These are phyloP conservation scores for Aspergillus cristatus DNA, from an alignment of 495 filamentous ascomycete species.

Conservation along the genomic window DNA sequence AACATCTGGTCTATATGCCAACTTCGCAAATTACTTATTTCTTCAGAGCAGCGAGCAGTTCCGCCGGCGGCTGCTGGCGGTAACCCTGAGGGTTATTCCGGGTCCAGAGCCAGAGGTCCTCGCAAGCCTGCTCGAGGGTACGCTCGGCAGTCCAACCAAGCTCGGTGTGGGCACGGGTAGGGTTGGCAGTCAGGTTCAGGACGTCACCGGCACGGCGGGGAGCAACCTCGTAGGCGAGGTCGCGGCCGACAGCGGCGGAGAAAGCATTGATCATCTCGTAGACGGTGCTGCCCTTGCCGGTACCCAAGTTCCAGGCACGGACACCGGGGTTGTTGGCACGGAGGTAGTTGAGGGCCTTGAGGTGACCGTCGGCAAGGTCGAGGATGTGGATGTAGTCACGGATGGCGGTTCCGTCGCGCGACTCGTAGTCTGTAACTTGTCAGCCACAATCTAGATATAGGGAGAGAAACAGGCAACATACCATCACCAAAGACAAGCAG, in stretches of 20 bases:
- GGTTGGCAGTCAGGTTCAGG: constrained; percentile 87
- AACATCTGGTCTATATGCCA: too few relatives aligned
- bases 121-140: constrained; percentile 86
- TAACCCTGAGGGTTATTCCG: constrained; percentile 95
- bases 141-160: constrained; percentile 85
- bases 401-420: constrained; percentile 73
- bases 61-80: constrained; percentile 77
- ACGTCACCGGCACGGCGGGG: constrained; percentile 82
- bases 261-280: constrained; percentile 97
- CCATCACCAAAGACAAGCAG: constrained; percentile 89
- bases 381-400: constrained; percentile 81
- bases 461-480: constrained; percentile 32
- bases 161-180: constrained; percentile 76
- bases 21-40: constrained; percentile 40
- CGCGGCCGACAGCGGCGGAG: constrained; percentile 70
- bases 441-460: neutral
- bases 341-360: constrained; percentile 87
- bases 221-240: constrained; percentile 81
- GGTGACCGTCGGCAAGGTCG: constrained; percentile 81
- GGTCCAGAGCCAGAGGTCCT: constrained; percentile 90
- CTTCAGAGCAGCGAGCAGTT: constrained; percentile 67
- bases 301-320: constrained; percentile 93
- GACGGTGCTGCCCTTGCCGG: constrained; percentile 90
- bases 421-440: constrained; percentile 69
- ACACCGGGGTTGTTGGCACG: constrained; percentile 83